phyloP scores from a whole-genome alignment of 2,329 filamentous ascomycete species.

The Hirsutella rhossiliensis region DNA sequence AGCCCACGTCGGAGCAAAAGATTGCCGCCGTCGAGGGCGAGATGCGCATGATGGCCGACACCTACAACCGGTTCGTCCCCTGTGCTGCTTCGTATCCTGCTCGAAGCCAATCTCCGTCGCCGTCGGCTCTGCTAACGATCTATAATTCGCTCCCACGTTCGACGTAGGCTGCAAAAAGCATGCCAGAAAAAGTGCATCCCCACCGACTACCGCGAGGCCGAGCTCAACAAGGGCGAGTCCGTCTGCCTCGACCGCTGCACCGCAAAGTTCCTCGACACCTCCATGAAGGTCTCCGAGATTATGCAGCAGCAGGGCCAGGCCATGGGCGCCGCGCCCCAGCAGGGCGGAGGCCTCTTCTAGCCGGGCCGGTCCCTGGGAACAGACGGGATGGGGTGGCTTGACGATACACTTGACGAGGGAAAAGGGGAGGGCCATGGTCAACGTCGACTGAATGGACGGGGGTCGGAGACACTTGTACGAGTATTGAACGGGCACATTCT shows the following conservation, averaged over 20 bases:
- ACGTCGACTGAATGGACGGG: neutral
- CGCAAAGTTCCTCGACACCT: conserved; percentile 96
- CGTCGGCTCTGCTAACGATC: too few relatives aligned
- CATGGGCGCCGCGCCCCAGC: conserved; percentile 33
- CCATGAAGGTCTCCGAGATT: conserved; percentile 94
- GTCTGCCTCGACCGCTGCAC: conserved; percentile 97
- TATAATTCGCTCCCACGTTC: too few relatives aligned
- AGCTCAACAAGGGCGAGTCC: conserved; percentile 97
- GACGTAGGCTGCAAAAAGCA: conserved; percentile 62
- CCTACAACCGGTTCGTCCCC: conserved; percentile 77
- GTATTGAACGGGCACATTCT: conserved; percentile 6
- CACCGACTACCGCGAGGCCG: conserved; percentile 81
- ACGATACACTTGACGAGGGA: neutral
- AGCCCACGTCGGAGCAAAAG: conserved; percentile 93
- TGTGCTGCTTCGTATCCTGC: neutral
- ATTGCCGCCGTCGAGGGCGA: conserved; percentile 93
- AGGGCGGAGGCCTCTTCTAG: conserved; percentile 23
- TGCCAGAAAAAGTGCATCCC: conserved; percentile 94
- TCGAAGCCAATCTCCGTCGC: neutral
- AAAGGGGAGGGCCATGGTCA: neutral
- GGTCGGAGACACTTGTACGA: conserved; percentile 8
- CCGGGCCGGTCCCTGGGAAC: too few relatives aligned
- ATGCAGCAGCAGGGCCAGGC: conserved; percentile 78
- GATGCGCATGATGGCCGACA: conserved; percentile 94
- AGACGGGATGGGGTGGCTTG: too few relatives aligned